Evolutionary conservation across 1,139 yeast species (phyloP), one percentile per base, ranked within the genome.

Genomic region (Saccharomyces hybrid): DNA sequence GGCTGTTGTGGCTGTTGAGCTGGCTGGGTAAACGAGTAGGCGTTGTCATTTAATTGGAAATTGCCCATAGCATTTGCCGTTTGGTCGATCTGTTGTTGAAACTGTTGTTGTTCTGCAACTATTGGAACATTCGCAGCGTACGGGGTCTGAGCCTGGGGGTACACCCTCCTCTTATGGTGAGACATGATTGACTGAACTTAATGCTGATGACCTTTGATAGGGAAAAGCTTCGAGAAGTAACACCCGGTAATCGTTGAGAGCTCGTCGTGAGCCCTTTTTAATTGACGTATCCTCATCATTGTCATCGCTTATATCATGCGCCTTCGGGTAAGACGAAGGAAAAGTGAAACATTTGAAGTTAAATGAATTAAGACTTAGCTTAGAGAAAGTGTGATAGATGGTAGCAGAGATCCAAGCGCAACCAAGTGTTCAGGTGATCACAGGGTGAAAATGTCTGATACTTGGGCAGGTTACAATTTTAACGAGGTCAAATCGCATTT

Each of bases 91-190:
- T 64, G 71, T 31, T 64, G 65, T 48, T 65, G 60, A 46, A 65
- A 55, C 51, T 66, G 70, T 48, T 65, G 68, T 52, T 63, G 66
- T 29, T 60, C 65, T 3, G 68, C 64, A 14, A 65, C 50, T 29
- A 47, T 23, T 16, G 26, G 41, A 11, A 41, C 48, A 8, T 20
- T 41, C 14, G 51, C 31, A 28, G 23, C 29, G n/a, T 58, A 57
- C 46, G 68, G 71, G 56, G 64, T 66, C 59, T 71, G 74, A 16
- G 73, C 72, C 58, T 71, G 68, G 54, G 76, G 76, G 56, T 73
- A 73, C 20, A 71, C 75, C 59, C 76, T 73, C 63, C 69, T 73
- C 62, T 63, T 72, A 55, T 64, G 66, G 50, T 66, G 70, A 47
- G 75, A 72, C 76, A 72, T 71, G n/a, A 32, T 46, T 48, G 11